These are phyloP conservation scores for Crucibulum laeve DNA, from an alignment of 768 basidiomycete genomes.

Conservation along the genomic window DNA sequence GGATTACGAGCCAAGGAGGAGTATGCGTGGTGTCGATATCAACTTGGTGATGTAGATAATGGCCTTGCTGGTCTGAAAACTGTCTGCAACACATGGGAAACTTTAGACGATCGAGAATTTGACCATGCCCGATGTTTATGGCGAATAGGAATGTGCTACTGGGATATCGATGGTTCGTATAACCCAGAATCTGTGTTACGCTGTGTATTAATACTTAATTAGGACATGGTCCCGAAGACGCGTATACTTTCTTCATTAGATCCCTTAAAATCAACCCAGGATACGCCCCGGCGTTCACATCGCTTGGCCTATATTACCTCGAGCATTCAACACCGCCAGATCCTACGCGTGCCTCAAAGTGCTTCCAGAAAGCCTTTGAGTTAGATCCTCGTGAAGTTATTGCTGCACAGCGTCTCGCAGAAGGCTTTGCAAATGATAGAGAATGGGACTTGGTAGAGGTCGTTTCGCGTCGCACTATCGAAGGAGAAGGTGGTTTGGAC, in stretches of 20 bases:
- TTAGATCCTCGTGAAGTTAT: constrained; percentile 85
- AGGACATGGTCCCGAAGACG: constrained; percentile 54
- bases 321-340: constrained; percentile 71
- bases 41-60: constrained; percentile 39
- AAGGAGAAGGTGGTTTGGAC: constrained; percentile 82
- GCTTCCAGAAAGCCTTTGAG: constrained; percentile 98
- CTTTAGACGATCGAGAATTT: constrained; percentile 40
- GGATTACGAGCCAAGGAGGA: constrained; percentile 75
- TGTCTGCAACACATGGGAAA: constrained; percentile 41
- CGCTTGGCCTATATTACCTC: constrained; percentile 85
- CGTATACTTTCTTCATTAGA: constrained; percentile 75
- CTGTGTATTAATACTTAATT: constrained; percentile 4
- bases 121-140: constrained; percentile 79
- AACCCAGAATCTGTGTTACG: too few relatives aligned
- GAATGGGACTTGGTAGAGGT: constrained; percentile 97
- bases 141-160: constrained; percentile 75
- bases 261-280: constrained; percentile 70
- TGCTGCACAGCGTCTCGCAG: constrained; percentile 79
- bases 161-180: constrained; percentile 67
- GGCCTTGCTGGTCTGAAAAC: constrained; percentile 44
- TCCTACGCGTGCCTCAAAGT: constrained; percentile 82
- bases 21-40: constrained; percentile 77
- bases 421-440: constrained; percentile 86
- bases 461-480: constrained; percentile 88
- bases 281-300: constrained; percentile 91